phyloP scores from a whole-genome alignment of 1,139 yeast genomes.

The Entelexis paramagnoliae region DNA sequence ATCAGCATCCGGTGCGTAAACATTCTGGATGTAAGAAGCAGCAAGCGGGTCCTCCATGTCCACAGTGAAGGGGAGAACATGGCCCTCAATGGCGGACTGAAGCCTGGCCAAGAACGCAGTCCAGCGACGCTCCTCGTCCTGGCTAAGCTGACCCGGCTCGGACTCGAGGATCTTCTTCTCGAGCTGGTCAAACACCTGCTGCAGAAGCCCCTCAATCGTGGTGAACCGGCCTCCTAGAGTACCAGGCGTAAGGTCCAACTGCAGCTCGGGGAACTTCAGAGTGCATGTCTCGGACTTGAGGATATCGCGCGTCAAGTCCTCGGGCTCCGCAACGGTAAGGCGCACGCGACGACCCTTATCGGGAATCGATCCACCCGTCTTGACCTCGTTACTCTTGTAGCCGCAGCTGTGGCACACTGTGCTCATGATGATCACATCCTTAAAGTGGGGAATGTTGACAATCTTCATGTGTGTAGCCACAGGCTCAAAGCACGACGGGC shows the following conservation, averaged over 20 bases:
- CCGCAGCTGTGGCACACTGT: slow-evolving; percentile 91
- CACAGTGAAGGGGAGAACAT: slow-evolving; percentile 63
- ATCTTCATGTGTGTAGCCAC: slow-evolving; percentile 92
- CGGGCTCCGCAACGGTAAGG: slow-evolving; percentile 75
- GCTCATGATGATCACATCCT: slow-evolving; percentile 93
- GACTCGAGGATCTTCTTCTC: slow-evolving; percentile 75
- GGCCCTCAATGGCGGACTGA: slow-evolving; percentile 75
- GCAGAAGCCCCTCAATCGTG: slow-evolving; percentile 83
- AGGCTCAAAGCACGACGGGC: slow-evolving; percentile 68
- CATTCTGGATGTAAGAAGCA: slow-evolving; percentile 89
- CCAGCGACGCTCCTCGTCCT: slow-evolving; percentile 70
- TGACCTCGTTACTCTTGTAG: slow-evolving; percentile 92
- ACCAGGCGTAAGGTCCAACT: slow-evolving; percentile 87
- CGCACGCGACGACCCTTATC: slow-evolving; percentile 67
- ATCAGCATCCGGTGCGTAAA: slow-evolving; percentile 94
- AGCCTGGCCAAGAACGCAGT: slow-evolving; percentile 60
- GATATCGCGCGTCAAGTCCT: slow-evolving; percentile 88
- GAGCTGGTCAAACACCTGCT: slow-evolving; percentile 83
- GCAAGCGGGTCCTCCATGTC: slow-evolving; percentile 91
- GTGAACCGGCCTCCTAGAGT: slow-evolving; percentile 98
- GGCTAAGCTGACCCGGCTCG: slow-evolving; percentile 87
- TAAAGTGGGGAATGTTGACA: slow-evolving; percentile 94
- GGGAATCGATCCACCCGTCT: slow-evolving; percentile 96
- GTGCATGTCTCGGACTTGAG: slow-evolving; percentile 93
- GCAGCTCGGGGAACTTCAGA: slow-evolving; percentile 72